Conservation (phyloP, 2,329 filamentous ascomycete genomes). For the Penicillium hesseltinei region DNA sequence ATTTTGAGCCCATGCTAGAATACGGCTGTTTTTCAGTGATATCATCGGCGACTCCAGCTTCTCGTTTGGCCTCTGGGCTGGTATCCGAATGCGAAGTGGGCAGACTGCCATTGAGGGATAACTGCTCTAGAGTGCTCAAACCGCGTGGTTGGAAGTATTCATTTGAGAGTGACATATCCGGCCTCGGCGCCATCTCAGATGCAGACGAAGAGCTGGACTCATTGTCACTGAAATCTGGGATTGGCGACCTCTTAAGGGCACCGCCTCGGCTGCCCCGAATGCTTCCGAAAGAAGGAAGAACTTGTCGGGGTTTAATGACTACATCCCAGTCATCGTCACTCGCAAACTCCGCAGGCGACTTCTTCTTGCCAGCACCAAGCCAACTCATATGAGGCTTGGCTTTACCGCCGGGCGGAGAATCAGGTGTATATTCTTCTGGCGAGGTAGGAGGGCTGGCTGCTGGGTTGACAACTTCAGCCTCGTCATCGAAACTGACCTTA, state of each 20-base stretch:
- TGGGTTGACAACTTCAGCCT: conserved; percentile 50
- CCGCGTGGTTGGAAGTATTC: conserved; percentile 7
- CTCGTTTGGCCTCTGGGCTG: not conserved
- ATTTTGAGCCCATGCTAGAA: conserved; percentile 10
- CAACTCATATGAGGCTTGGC: conserved; percentile 33
- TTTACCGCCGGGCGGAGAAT: conserved; percentile 34
- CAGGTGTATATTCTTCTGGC: conserved; percentile 39
- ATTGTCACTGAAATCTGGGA: conserved; percentile 30
- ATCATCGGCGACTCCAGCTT: conserved; percentile 3
- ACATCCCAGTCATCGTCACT: conserved; percentile 54
- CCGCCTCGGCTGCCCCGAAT: conserved; percentile 50
- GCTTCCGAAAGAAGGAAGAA: conserved; percentile 63
- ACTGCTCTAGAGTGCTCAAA: conserved; percentile 13
- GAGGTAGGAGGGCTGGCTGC: conserved; percentile 43
- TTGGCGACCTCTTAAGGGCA: conserved; percentile 14
- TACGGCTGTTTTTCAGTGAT: conserved; percentile 9
- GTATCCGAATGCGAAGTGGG: not conserved
- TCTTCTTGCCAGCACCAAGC: conserved; percentile 39
- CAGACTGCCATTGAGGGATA: conserved; percentile 11
- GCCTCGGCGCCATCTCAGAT: conserved; percentile 40
- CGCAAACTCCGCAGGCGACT: conserved; percentile 25
- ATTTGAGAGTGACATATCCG: conserved; percentile 44
- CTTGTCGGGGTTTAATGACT: conserved; percentile 58
- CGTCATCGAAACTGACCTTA: conserved; percentile 68
- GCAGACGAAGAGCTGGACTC: conserved; percentile 42